Percentiles rank a stretch among this genome's conserved stretches.
Evolutionary conservation across 2,329 filamentous ascomycete genomes (phyloP).

Genomic region (Claviceps fusiformis): DNA sequence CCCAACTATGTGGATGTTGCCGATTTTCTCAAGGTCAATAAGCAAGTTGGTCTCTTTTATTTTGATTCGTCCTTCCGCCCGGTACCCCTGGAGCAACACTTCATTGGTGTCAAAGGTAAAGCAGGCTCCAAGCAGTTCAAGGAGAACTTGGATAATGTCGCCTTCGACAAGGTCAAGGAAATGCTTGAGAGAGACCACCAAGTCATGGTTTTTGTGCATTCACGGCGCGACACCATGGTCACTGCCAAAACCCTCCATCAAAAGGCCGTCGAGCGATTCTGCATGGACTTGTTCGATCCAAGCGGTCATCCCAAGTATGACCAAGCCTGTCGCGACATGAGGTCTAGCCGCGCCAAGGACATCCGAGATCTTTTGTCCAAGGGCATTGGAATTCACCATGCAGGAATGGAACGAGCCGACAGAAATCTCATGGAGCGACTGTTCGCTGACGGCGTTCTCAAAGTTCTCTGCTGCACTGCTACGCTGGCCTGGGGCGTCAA

Average conservation of each 20-base stretch:
- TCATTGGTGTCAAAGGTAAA: slow-evolving; percentile 91
- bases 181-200: slow-evolving; percentile 92
- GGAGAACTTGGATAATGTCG: slow-evolving; percentile 75
- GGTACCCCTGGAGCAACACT: slow-evolving; percentile 92
- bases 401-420: slow-evolving; percentile 89
- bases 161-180: slow-evolving; percentile 87
- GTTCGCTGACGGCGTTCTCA: slow-evolving; percentile 84
- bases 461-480: slow-evolving; percentile 94
- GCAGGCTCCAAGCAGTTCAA: slow-evolving; percentile 65
- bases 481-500: slow-evolving; percentile 99
- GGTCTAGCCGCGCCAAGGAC: slow-evolving; percentile 71
- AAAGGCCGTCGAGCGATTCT: slow-evolving; percentile 70
- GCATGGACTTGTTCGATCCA: slow-evolving; percentile 73
- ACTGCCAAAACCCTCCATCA: slow-evolving; percentile 78
- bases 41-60: slow-evolving; percentile 85
- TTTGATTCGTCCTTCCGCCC: slow-evolving; percentile 94
- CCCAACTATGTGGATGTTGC: slow-evolving; percentile 96
- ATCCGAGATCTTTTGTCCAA: slow-evolving; percentile 80
- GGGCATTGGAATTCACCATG: slow-evolving; percentile 89
- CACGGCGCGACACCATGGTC: slow-evolving; percentile 80
- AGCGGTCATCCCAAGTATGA: slow-evolving; percentile 66
- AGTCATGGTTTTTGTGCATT: slow-evolving; percentile 98
- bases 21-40: slow-evolving; percentile 93
- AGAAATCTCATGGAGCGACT: slow-evolving; percentile 90
- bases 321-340: slow-evolving; percentile 69